Conservation (phyloP, 352 stramenopile genomes). For the Plasmopara viticola region DNA sequence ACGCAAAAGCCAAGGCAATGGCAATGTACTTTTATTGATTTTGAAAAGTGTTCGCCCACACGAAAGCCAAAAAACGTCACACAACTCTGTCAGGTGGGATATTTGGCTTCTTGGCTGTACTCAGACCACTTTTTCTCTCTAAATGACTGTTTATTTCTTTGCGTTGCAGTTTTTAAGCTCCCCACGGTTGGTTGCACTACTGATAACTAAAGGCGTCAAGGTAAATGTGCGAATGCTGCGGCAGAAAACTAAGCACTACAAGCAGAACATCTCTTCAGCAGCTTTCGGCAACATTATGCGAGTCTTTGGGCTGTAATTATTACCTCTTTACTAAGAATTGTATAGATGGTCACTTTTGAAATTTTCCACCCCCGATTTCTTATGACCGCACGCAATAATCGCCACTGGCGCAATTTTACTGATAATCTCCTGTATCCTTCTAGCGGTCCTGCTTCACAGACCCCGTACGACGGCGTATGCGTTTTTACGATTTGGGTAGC, state of each 20-base stretch:
- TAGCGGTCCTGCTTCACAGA: neutral
- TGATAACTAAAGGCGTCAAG: conserved; percentile 36
- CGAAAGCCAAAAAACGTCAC: conserved; percentile 77
- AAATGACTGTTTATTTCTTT: conserved; percentile 1
- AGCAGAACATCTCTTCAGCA: conserved; percentile 32
- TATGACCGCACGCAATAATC: conserved; percentile 37
- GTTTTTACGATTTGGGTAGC: conserved; percentile 29
- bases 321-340: too few species aligned
- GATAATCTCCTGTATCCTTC: conserved; percentile 20
- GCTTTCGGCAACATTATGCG: conserved; percentile 38
- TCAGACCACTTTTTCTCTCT: neutral
- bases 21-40: conserved; percentile 68
- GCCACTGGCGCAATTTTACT: conserved; percentile 41
- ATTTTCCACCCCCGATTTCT: too few species aligned
- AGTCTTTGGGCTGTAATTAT: conserved; percentile 35
- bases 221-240: conserved; percentile 41
- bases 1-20: conserved; percentile 16
- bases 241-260: conserved; percentile 62
- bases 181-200: conserved; percentile 45
- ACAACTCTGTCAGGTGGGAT: conserved; percentile 58
- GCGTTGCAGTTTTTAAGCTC: conserved; percentile 53
- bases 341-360: too few species aligned
- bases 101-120: neutral
- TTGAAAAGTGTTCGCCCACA: conserved; percentile 64
- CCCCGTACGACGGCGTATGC: conserved; percentile 41